Conservation (phyloP, 164 flowering plant species). For the Piper longum region DNA sequence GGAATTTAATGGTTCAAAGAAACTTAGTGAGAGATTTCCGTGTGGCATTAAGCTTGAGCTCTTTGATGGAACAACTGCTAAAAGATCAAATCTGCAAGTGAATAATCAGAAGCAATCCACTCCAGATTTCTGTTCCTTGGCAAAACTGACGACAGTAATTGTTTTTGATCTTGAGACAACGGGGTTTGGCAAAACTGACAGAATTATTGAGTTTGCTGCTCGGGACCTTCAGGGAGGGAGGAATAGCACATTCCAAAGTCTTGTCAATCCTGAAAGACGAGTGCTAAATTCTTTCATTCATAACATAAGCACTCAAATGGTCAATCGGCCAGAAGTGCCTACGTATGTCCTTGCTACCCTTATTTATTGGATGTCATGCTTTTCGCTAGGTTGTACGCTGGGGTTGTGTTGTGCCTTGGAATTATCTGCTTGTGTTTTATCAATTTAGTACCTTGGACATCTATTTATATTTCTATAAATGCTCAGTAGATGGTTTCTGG, state of each 20-base stretch:
- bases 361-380: background rate
- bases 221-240: conserved; percentile 75
- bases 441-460: background rate
- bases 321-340: conserved; percentile 59
- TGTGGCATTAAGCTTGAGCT: conserved; percentile 20
- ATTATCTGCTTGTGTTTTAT: background rate
- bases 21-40: conserved; percentile 19
- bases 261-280: conserved; percentile 55
- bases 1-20: conserved; percentile 20
- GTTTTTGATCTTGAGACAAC: conserved; percentile 84
- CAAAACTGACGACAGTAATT: conserved; percentile 35
- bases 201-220: conserved; percentile 75
- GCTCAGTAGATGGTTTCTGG: background rate
- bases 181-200: conserved; percentile 49
- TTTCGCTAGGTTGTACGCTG: background rate
- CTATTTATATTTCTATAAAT: too few relatives aligned
- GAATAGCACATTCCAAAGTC: conserved; percentile 77
- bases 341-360: conserved; percentile 30
- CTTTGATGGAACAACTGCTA: conserved; percentile 21
- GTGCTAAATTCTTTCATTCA: conserved; percentile 56
- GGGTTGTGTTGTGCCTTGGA: background rate
- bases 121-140: conserved; percentile 24
- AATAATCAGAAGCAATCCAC: conserved; percentile 22
- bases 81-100: conserved; percentile 18
- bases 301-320: conserved; percentile 65